Base-by-base conservation (phyloP, 2,329 filamentous ascomycete species). In the Magnaporthiopsis incrustans region DNA sequence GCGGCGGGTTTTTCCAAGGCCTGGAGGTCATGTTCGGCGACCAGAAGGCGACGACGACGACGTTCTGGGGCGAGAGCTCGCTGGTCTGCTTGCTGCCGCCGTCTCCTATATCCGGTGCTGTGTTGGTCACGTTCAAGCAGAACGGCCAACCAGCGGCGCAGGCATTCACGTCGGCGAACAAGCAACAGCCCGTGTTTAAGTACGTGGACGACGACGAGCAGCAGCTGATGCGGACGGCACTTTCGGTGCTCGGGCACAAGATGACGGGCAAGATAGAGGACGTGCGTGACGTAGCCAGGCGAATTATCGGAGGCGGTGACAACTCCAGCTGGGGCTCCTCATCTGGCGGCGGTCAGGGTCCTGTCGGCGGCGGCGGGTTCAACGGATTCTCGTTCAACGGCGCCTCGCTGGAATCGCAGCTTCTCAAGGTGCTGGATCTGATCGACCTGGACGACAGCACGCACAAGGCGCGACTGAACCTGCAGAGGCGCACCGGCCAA, bases 1-100 rank as follows among this genome's bases (percentile, higher is more conserved):
- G 93, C 25, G 90, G 87, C 67, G 86, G 88, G 18, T 96, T 97
- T 73, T 88, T 87, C 67, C 88, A 84, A 66, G 89, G 75, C 1
- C 82, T 96, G 67, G 90, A 93, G 67, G 90, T 97, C 64, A 89
- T 92, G 75, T 97, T 97, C 73, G 93, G 93, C 27, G 78, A 82
- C 44, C 77, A 80, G 60, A 81, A 79, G 68, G 84, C 84, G 1
- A 82, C 89, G 0, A 90, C 89, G 0, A 93, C 90, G 1, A 91
- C 89, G 0, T 95, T 85, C 72, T 94, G 90, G 89, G 89, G 90
- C 59, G 85, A 90, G 67, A 88, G 88, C 65, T 89, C 89, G n/a
- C 78, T 96, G 26, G 89, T 93, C 63, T 94, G 90, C 70, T 79
- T 93, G 59, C 79, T 92, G 12, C 91, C 91, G 5, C 90, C 91